Conservation (phyloP, 352 stramenopile species). For the Stramenopiles sp. region DNA sequence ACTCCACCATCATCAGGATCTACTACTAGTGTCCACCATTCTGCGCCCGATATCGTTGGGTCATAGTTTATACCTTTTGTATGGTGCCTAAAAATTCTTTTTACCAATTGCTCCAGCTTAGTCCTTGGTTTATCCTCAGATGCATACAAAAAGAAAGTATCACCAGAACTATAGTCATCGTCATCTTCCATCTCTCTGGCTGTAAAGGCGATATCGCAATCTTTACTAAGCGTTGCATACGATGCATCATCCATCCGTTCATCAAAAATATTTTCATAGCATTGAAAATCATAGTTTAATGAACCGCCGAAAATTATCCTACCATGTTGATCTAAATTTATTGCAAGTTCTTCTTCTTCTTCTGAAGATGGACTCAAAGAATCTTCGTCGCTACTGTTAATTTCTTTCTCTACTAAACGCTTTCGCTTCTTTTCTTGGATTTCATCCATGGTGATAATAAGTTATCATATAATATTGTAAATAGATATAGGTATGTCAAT, state of each 20-base stretch:
- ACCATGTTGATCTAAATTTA: conserved; percentile 2
- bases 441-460: too few species aligned
- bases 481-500: too few species aligned
- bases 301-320: neutral
- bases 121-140: conserved; percentile 29
- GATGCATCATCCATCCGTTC: neutral
- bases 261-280: conserved; percentile 5
- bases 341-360: neutral
- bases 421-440: neutral
- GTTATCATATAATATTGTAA: too few species aligned
- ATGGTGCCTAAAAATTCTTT: conserved; percentile 50
- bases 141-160: conserved; percentile 34
- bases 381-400: neutral
- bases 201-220: conserved; percentile 32
- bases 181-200: conserved; percentile 29
- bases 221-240: conserved; percentile 18
- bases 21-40: conserved; percentile 63
- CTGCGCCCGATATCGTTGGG: conserved; percentile 34
- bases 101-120: conserved; percentile 39
- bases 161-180: conserved; percentile 32
- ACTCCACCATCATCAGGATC: conserved; percentile 39
- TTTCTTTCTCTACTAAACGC: conserved; percentile 2
- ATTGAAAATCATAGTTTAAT: conserved; percentile 1
- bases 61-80: conserved; percentile 29
- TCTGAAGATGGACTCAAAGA: neutral